These are phyloP conservation scores for Aethionema arabicum DNA, from an alignment of 345 rosid genomes.

Conservation along the genomic window DNA sequence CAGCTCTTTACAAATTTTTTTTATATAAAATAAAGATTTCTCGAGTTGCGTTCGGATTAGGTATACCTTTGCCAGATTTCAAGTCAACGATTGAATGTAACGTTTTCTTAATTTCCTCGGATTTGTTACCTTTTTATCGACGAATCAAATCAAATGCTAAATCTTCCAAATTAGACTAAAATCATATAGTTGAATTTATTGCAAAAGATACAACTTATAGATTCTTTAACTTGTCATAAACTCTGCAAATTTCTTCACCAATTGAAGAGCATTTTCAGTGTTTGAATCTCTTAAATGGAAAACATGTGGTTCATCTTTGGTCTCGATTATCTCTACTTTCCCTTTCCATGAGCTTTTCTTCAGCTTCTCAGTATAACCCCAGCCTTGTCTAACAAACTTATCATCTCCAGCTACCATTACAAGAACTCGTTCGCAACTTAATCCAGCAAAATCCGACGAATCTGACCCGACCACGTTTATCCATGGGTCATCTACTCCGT, in stretches of 20 bases:
- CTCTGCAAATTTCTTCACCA: conserved; percentile 29
- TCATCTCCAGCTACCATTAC: conserved; percentile 50
- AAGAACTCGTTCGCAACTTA: conserved; percentile 41
- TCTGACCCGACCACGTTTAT: conserved; percentile 40
- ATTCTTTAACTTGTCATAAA: conserved; percentile 26
- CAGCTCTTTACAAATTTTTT: not conserved
- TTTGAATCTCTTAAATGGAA: conserved; percentile 40
- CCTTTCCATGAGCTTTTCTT: conserved; percentile 48
- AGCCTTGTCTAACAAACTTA: conserved; percentile 37
- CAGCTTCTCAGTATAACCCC: conserved; percentile 38
- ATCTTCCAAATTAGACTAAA: too few relatives aligned
- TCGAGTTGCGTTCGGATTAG: conserved; percentile 19
- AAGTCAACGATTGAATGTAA: conserved; percentile 31
- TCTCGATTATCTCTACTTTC: conserved; percentile 39
- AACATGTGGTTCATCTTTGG: conserved; percentile 42
- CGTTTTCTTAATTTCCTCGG: not conserved
- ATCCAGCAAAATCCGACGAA: conserved; percentile 27
- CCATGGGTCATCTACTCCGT: conserved; percentile 49
- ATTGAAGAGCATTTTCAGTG: conserved; percentile 29
- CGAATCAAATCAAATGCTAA: too few relatives aligned
- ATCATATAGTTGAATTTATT: too few relatives aligned
- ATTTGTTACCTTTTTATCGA: too few relatives aligned
- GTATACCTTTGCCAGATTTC: not conserved
- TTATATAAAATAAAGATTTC: conserved; percentile 1
- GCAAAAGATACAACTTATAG: too few relatives aligned